Evolutionary conservation across 768 basidiomycete species (phyloP).

Genomic region (Hemileccinum impolitum): DNA sequence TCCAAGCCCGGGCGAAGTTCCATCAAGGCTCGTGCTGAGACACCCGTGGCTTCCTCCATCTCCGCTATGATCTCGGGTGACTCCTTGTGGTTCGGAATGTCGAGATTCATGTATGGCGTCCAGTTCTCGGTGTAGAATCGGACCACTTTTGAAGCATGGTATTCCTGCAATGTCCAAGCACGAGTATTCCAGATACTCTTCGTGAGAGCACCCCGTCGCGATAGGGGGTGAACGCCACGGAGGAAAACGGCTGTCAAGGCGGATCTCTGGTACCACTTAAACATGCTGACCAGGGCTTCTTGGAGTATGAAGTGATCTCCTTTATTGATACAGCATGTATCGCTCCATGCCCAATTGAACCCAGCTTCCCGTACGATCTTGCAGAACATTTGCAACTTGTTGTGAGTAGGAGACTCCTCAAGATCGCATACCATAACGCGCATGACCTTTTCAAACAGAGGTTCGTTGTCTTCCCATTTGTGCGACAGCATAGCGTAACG

Average conservation of each 20-base stretch:
- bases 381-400: constrained; percentile 6
- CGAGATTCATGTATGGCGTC: neutral
- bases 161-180: constrained; percentile 8
- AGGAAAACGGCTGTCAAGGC: constrained; percentile 3
- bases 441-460: neutral
- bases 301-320: neutral
- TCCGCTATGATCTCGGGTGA: neutral
- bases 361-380: constrained; percentile 1
- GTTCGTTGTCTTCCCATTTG: constrained; percentile 5
- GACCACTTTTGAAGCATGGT: constrained; percentile 5
- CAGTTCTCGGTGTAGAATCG: constrained; percentile 7
- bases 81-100: neutral
- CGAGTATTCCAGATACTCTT: constrained; percentile 5
- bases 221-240: neutral
- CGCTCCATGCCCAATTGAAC: constrained; percentile 8
- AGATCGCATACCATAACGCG: constrained; percentile 1
- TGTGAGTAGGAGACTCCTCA: neutral
- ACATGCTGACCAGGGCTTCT: constrained; percentile 5
- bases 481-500: constrained; percentile 6
- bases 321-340: constrained; percentile 10
- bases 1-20: constrained; percentile 1
- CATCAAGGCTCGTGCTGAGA: neutral
- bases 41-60: neutral
- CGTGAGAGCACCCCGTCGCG: neutral
- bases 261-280: constrained; percentile 8